Base-by-base conservation (phyloP, 495 filamentous ascomycete species). In the Rostrohypoxylon terebratum region DNA sequence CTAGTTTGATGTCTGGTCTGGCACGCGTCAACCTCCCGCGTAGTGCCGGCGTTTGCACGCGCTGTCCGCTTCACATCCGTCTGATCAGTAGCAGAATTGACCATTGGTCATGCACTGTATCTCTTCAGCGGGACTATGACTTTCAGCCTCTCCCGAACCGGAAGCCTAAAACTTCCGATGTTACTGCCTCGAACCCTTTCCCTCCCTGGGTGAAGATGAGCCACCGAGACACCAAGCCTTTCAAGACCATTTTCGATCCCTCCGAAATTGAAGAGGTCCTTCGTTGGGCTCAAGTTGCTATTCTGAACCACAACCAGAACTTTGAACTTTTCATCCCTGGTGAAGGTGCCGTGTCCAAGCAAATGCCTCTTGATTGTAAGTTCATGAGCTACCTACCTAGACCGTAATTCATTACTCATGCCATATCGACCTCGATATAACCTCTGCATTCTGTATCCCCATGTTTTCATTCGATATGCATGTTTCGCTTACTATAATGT, bases 1-100 rank as follows among this genome's bases (percentile, higher is more conserved):
- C 87, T 3, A 93, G 90, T 2, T 79, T 96, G 0, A 93, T 97
- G 77, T 92, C 93, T 31, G 91, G 90, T 0, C 89, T 96, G 36
- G 89, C 90, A 1, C 91, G 90, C n/a, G 90, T 96, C 54, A 89
- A 88, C 57, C 86, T 94, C 0, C 93, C 93, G 0, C 83, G 91
- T 2, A 86, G 84, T 63, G 83, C 85, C 0, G 91, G 89, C 0
- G 91, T 90, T 0, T 96, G 93, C 72, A 97, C 93, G 0, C 78
- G 91, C 0, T 95, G 92, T 63, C 92, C 93, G 0, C 82, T 94
- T 50, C 90, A 94, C 62, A 94, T 97, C 60, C 90, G 90, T n/a
- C 82, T 93, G 0, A 78, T 76, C 28, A 69, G 72, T 33, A 85
- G 86, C 0, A 84, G 87, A 4, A 84, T 83, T 16, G 63, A 66